Conservation (phyloP, 106 monocot genomes). For the Apostasia shenzhenica region DNA sequence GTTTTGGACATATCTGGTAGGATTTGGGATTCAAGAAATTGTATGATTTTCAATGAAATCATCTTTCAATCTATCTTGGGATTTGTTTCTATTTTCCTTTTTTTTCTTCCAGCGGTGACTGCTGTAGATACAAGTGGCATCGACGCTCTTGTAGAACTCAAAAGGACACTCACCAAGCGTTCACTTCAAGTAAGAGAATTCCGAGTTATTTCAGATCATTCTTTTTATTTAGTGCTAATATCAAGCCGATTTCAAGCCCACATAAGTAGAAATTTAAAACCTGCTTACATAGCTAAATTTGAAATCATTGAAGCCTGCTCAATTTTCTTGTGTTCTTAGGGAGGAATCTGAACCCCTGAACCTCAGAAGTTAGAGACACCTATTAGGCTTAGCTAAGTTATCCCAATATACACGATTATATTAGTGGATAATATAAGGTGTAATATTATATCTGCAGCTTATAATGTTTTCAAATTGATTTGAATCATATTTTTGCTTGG, state of each 20-base stretch:
- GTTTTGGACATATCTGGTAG: conserved; percentile 38
- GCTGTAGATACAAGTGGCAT: conserved; percentile 44
- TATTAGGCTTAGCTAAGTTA: neutral
- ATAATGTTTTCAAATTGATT: no score
- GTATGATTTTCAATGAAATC: neutral
- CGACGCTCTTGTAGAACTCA: conserved; percentile 35
- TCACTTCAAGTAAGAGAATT: conserved; percentile 26
- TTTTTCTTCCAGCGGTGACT: conserved; percentile 24
- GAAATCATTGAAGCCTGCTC: no score
- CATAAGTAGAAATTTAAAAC: no score
- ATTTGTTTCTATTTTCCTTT: neutral
- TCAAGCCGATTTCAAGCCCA: no score
- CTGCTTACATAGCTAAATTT: no score
- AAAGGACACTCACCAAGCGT: conserved; percentile 28
- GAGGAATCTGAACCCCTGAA: no score
- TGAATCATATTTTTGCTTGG: no score
- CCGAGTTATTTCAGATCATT: no score
- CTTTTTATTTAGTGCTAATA: no score
- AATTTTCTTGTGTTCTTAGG: no score
- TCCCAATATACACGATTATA: neutral
- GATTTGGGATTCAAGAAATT: neutral
- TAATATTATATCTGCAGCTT: no score
- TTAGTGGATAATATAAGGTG: no score
- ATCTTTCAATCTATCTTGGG: neutral
- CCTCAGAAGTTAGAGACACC: neutral